Evolutionary conservation across 768 basidiomycete genomes (phyloP).

Genomic region (Amanita muscaria): DNA sequence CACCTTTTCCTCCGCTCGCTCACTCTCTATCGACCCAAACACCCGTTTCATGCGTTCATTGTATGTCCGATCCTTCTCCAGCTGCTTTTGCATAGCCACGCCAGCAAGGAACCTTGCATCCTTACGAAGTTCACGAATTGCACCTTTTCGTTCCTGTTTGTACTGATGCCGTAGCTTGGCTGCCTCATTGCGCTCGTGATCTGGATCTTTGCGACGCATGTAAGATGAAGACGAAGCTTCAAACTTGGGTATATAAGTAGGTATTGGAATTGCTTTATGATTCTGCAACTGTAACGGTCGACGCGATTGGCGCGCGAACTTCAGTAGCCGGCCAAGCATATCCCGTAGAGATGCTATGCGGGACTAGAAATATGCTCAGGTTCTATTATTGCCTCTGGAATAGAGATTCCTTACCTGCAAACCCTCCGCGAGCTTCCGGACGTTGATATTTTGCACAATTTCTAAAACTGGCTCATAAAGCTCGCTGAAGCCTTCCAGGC

Average conservation of each 20-base stretch:
- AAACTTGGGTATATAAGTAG: constrained; percentile 91
- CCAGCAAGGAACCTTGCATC: constrained; percentile 88
- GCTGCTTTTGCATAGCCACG: constrained; percentile 77
- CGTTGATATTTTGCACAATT: constrained; percentile 47
- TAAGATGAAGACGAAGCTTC: constrained; percentile 69
- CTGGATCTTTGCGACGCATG: constrained; percentile 78
- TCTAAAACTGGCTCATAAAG: constrained; percentile 61
- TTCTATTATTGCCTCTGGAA: no score
- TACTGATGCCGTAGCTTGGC: constrained; percentile 80
- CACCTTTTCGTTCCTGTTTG: constrained; percentile 95
- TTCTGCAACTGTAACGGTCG: constrained; percentile 78
- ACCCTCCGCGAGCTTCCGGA: constrained; percentile 33
- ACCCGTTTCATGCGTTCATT: constrained; percentile 78
- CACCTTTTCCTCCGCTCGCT: constrained; percentile 91
- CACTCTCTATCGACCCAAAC: constrained; percentile 67
- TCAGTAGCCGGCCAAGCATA: constrained; percentile 52
- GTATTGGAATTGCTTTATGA: constrained; percentile 94
- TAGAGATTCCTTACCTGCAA: constrained; percentile 58
- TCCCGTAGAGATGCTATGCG: constrained; percentile 37
- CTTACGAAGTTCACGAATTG: constrained; percentile 92
- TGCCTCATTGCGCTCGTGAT: constrained; percentile 81
- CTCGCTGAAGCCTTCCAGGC: constrained; percentile 78
- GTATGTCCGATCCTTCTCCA: constrained; percentile 78
- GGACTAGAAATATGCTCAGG: constrained; percentile 29
- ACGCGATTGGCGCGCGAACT: constrained; percentile 64